Evolutionary conservation across 1,284 basidiomycete species (phyloP).

Genomic region (Ceratobasidium sp.): DNA sequence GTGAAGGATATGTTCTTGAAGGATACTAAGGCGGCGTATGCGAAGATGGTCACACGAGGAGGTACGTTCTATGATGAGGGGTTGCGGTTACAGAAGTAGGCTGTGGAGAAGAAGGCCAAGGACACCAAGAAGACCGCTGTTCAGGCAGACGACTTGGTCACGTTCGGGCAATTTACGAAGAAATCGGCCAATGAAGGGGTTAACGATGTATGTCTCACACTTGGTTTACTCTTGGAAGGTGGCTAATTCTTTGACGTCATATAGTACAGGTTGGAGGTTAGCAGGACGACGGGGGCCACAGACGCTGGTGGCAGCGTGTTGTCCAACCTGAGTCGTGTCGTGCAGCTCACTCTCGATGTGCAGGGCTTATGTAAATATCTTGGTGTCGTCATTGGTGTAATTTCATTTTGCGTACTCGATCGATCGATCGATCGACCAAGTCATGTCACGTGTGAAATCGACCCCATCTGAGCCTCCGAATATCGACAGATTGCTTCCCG

Average conservation of each 20-base stretch:
- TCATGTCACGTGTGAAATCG: too few relatives aligned
- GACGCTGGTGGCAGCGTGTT: slow-evolving; percentile 95
- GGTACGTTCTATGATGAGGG: slow-evolving; percentile 59
- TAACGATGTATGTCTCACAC: slow-evolving; percentile 72
- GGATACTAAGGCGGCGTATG: slow-evolving; percentile 93
- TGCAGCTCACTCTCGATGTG: slow-evolving; percentile 96
- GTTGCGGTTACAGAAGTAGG: slow-evolving; percentile 71
- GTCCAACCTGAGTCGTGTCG: slow-evolving; percentile 95
- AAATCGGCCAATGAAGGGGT: slow-evolving; percentile 84
- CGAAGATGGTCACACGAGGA: slow-evolving; percentile 97
- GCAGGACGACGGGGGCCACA: slow-evolving; percentile 87
- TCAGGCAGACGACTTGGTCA: slow-evolving; percentile 93
- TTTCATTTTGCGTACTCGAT: too few relatives aligned
- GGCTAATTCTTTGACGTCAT: too few relatives aligned
- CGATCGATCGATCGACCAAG: too few relatives aligned
- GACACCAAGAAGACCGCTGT: slow-evolving; percentile 79
- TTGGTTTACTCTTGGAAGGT: slow-evolving; percentile 5
- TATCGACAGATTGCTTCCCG: too few relatives aligned
- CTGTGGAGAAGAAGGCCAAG: slow-evolving; percentile 88
- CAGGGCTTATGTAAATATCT: too few relatives aligned
- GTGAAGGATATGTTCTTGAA: slow-evolving; percentile 91
- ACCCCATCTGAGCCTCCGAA: too few relatives aligned
- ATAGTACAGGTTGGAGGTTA: slow-evolving; percentile 90
- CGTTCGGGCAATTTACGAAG: slow-evolving; percentile 96
- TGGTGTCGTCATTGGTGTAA: too few relatives aligned